Evolutionary conservation across 2,329 filamentous ascomycete species (phyloP).

Genomic region (Aspergillus calidoustus): DNA sequence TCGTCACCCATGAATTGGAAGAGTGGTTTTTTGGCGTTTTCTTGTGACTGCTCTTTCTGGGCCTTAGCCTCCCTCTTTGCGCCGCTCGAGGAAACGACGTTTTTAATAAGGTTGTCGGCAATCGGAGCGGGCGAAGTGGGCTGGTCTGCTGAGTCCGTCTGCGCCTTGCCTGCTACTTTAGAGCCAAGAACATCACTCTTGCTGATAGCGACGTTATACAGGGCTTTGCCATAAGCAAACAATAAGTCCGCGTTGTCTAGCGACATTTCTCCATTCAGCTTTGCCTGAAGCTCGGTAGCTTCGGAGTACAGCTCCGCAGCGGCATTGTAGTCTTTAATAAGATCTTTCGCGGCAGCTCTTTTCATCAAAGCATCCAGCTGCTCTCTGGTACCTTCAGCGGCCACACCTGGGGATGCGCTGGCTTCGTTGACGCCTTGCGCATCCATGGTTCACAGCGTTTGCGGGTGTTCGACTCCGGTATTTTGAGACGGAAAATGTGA

Average conservation of each 20-base stretch:
- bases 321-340: slow-evolving; percentile 83
- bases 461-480: neutral
- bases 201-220: slow-evolving; percentile 91
- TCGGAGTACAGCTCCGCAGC: slow-evolving; percentile 87
- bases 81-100: slow-evolving; percentile 30
- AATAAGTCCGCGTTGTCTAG: slow-evolving; percentile 91
- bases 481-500: neutral
- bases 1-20: slow-evolving; percentile 96
- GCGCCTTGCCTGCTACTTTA: slow-evolving; percentile 67
- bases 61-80: slow-evolving; percentile 21
- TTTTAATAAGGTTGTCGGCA: slow-evolving; percentile 31
- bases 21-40: slow-evolving; percentile 60
- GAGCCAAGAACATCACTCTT: slow-evolving; percentile 94
- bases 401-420: slow-evolving; percentile 21
- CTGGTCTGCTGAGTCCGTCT: slow-evolving; percentile 52
- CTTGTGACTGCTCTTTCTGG: slow-evolving; percentile 22
- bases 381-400: slow-evolving; percentile 54
- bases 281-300: slow-evolving; percentile 86
- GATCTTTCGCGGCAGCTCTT: slow-evolving; percentile 82
- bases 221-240: slow-evolving; percentile 88
- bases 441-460: slow-evolving; percentile 28
- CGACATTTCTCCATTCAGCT: slow-evolving; percentile 89
- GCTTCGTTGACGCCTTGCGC: slow-evolving; percentile 25
- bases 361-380: slow-evolving; percentile 78
- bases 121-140: slow-evolving; percentile 29